Conservation (phyloP, 352 stramenopile genomes). For the Bremia lactucae region DNA sequence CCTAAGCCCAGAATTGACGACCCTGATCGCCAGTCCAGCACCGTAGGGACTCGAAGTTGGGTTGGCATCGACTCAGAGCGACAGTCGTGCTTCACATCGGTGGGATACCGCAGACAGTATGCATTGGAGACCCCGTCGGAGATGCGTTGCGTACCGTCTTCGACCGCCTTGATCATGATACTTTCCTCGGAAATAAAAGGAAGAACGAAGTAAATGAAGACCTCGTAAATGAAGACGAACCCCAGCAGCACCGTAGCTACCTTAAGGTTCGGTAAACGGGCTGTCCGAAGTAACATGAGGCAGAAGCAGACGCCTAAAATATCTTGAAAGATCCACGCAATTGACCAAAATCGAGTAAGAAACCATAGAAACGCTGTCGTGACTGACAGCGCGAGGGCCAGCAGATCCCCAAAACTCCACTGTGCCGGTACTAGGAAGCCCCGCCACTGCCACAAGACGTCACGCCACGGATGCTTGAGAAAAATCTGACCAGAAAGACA, state of each 20-base stretch:
- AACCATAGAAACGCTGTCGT: slow-evolving; percentile 48
- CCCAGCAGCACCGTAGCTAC: slow-evolving; percentile 87
- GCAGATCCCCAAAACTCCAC: slow-evolving; percentile 81
- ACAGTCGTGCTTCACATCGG: slow-evolving; percentile 45
- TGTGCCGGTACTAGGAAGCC: slow-evolving; percentile 38
- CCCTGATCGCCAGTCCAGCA: slow-evolving; percentile 88
- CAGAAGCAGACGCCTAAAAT: slow-evolving; percentile 90
- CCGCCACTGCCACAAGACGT: slow-evolving; percentile 32
- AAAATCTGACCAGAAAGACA: slow-evolving; percentile 17
- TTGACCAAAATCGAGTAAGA: slow-evolving; percentile 64
- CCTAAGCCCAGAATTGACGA: slow-evolving; percentile 91
- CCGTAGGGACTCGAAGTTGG: slow-evolving; percentile 88
- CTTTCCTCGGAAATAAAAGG: slow-evolving; percentile 84
- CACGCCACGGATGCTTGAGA: slow-evolving; percentile 32
- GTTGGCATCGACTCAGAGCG: slow-evolving; percentile 88
- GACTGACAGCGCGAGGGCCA: slow-evolving; percentile 57
- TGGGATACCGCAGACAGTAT: slow-evolving; percentile 71
- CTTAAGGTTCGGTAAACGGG: slow-evolving; percentile 88
- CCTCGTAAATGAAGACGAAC: slow-evolving; percentile 92
- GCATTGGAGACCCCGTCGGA: slow-evolving; percentile 26
- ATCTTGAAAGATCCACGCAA: slow-evolving; percentile 89
- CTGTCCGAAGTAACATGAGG: slow-evolving; percentile 86
- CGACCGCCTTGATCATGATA: slow-evolving; percentile 94
- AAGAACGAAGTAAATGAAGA: slow-evolving; percentile 94
- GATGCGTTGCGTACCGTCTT: slow-evolving; percentile 52